These are phyloP conservation scores for Candida vartiovaarae DNA, from an alignment of 805 yeast genomes.

Conservation along the genomic window DNA sequence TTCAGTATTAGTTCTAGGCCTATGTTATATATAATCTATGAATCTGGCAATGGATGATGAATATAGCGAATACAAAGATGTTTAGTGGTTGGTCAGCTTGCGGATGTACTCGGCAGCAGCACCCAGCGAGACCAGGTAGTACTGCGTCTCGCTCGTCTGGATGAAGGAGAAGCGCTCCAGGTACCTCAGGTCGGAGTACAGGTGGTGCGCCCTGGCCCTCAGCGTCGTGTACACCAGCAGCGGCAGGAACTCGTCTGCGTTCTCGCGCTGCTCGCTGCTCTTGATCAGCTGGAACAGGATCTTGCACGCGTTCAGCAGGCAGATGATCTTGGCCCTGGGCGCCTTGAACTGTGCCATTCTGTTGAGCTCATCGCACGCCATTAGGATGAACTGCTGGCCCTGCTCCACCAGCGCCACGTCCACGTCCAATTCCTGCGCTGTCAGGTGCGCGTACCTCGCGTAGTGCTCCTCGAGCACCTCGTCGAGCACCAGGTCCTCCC, in stretches of 20 bases:
- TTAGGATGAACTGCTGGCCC: conserved; percentile 47
- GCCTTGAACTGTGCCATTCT: conserved; percentile 82
- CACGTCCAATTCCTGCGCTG: conserved; percentile 72
- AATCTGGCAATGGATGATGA: no score
- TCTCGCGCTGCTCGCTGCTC: conserved; percentile 54
- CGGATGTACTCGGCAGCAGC: conserved; percentile 82
- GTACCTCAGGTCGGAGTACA: conserved; percentile 76
- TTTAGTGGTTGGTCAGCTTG: no score
- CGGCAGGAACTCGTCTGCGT: conserved; percentile 95
- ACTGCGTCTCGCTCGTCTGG: conserved; percentile 82
- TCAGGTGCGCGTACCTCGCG: conserved; percentile 56
- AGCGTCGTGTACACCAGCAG: conserved; percentile 72
- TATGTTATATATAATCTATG: no score
- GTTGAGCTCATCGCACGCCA: conserved; percentile 67
- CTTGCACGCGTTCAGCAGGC: conserved; percentile 86
- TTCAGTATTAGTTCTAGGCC: no score
- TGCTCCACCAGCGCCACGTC: conserved; percentile 40
- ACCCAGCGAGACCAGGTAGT: conserved; percentile 83
- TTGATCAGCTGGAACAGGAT: conserved; percentile 84
- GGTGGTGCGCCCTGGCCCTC: conserved; percentile 53
- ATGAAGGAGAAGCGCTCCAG: conserved; percentile 79
- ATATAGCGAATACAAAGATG: no score
- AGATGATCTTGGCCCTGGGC: conserved; percentile 90
- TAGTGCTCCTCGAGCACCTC: conserved; percentile 40
- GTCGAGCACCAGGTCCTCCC: conserved; percentile 60